Evolutionary conservation across 352 stramenopile genomes (phyloP).

Genomic region (Pythium rhizo-oryzae): DNA sequence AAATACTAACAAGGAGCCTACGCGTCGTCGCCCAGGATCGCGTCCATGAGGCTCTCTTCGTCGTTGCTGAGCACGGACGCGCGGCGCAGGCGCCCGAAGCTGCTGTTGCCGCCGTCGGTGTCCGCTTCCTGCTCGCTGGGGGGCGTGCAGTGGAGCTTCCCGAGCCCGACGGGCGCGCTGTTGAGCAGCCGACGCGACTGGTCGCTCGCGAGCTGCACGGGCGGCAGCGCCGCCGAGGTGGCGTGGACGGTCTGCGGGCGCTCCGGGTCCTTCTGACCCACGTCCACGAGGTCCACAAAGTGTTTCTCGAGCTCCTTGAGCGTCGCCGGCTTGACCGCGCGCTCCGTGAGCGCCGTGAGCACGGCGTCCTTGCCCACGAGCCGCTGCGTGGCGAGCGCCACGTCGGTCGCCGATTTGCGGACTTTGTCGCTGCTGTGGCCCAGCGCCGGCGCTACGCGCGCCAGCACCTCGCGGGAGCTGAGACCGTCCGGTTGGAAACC

Average conservation of each 20-base stretch:
- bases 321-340: constrained; percentile 64
- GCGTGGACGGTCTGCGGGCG: constrained; percentile 68
- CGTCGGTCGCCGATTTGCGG: constrained; percentile 71
- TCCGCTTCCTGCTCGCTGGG: constrained; percentile 29
- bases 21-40: constrained; percentile 53
- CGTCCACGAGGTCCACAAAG: constrained; percentile 61
- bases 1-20: too few relatives aligned
- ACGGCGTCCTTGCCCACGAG: constrained; percentile 75
- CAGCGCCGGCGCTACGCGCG: constrained; percentile 48
- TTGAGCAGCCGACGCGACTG: constrained; percentile 60
- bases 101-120: not conserved
- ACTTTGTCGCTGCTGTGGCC: constrained; percentile 71
- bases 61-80: constrained; percentile 68
- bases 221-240: constrained; percentile 36
- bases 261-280: constrained; percentile 31
- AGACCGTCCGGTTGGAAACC: constrained; percentile 73
- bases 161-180: constrained; percentile 69
- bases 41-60: constrained; percentile 85
- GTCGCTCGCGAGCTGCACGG: constrained; percentile 43
- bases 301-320: constrained; percentile 86
- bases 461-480: constrained; percentile 56
- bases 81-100: constrained; percentile 15
- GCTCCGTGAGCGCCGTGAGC: constrained; percentile 62
- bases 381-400: constrained; percentile 76
- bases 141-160: constrained; percentile 66